phyloP scores from a whole-genome alignment of 1,139 yeast genomes.

The Geotrichum phurueaensis region DNA sequence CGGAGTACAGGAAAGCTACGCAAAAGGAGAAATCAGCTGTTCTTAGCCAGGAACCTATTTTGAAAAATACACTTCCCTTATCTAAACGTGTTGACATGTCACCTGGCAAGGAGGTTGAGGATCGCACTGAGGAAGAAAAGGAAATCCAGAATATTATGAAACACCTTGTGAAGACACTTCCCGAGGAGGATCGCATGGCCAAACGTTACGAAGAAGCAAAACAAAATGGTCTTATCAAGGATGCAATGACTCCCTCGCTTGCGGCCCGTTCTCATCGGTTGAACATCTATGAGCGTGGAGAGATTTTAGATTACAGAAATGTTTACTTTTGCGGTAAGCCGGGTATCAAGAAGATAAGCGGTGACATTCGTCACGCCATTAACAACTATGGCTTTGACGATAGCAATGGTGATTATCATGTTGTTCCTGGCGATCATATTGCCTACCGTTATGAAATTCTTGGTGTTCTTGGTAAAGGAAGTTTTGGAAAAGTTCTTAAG shows the following conservation, averaged over 20 bases:
- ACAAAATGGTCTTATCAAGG: slow-evolving; percentile 12
- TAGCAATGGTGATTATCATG: slow-evolving; percentile 54
- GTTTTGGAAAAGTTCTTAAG: slow-evolving; percentile 74
- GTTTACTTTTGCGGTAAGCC: slow-evolving; percentile 39
- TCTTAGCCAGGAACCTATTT: background rate
- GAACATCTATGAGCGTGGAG: slow-evolving; percentile 50
- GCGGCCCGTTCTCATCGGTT: slow-evolving; percentile 28
- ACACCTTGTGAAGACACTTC: slow-evolving; percentile 20
- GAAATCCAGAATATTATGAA: slow-evolving; percentile 23
- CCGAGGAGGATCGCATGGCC: slow-evolving; percentile 19
- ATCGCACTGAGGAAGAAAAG: slow-evolving; percentile 10
- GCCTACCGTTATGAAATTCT: slow-evolving; percentile 66
- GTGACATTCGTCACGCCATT: slow-evolving; percentile 40
- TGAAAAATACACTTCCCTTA: background rate
- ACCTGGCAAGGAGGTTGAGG: background rate
- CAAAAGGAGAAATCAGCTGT: slow-evolving; percentile 1
- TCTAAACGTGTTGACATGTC: background rate
- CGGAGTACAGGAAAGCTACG: slow-evolving; percentile 4
- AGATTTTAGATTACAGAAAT: slow-evolving; percentile 40
- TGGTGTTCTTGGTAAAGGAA: slow-evolving; percentile 64
- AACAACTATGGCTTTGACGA: slow-evolving; percentile 73
- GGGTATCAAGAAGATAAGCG: slow-evolving; percentile 29
- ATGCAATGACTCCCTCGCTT: slow-evolving; percentile 27
- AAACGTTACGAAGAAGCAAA: slow-evolving; percentile 15
- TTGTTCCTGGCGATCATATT: slow-evolving; percentile 61